Evolutionary conservation across 1,284 basidiomycete genomes (phyloP), one percentile per base, ranked within the genome.

Genomic region (Bjerkandera adusta): DNA sequence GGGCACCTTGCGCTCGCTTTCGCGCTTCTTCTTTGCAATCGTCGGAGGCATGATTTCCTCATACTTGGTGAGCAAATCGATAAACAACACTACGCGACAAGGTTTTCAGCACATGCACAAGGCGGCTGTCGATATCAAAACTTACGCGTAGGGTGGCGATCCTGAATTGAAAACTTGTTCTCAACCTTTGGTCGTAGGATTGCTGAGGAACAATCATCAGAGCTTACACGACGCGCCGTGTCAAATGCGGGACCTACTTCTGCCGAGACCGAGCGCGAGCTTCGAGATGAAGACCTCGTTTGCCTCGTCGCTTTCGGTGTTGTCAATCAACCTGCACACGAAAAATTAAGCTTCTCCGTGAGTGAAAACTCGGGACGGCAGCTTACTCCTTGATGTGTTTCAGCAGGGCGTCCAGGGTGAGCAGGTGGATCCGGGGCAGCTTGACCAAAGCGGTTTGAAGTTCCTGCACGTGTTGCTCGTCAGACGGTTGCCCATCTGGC

Each of bases 181-280:
- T 97, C 94, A 35, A 75, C 62, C 63, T 85, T 89, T 13, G 95
- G 95, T 20, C 92, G 76, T 37, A 97, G 72, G 38, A 97, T 75
- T 25, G 81, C 91, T 92, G 53, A 12, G 25, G 3, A 44, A 47
- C 22, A 42, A 54, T 15, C 29, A 49, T 47, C 45, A 45, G 37
- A n/a, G n/a, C n/a, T n/a, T n/a, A n/a, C n/a, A n/a, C n/a, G n/a
- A n/a, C n/a, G n/a, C n/a, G 42, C 21, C 21, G 21, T 15, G 18
- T 12, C 29, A 30, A 18, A 39, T 25, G 18, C 13, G 32, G 13
- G n/a, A 26, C 87, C 68, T 60, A 93, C 91, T 77, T 62, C 94
- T 77, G 47, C 94, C 93, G 52, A 96, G 66, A 5, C 92, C 89
- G 44, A 96, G 71, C 0, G 90, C 89, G 37, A 97, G 71, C 68